Percentiles rank a stretch among this genome's conserved stretches.
Evolutionary conservation across 495 filamentous ascomycete species (phyloP).

Genomic region (Zalerion maritima): DNA sequence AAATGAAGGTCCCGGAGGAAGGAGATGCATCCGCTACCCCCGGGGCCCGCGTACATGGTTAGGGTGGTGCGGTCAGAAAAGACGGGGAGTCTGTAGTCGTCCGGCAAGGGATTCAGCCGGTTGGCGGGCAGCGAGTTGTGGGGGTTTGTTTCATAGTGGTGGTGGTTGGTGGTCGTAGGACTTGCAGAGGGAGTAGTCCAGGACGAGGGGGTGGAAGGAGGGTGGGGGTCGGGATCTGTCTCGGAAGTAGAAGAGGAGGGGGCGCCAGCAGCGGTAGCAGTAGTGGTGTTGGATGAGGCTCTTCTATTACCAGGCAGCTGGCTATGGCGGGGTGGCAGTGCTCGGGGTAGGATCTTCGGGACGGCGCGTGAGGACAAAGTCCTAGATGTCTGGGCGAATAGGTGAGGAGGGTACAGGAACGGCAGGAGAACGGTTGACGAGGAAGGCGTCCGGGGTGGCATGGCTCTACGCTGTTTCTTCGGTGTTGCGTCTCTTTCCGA

Average conservation of each 20-base stretch:
- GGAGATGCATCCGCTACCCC: slow-evolving; percentile 85
- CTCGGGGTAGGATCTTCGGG: too few species aligned
- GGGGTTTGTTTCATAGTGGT: slow-evolving; percentile 7
- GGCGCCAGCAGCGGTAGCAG: slow-evolving; percentile 15
- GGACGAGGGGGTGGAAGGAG: slow-evolving; percentile 2
- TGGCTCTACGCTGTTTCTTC: too few species aligned
- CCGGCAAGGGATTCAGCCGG: slow-evolving; percentile 62
- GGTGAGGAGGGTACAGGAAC: too few species aligned
- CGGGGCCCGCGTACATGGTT: slow-evolving; percentile 57
- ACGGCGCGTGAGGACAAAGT: too few species aligned
- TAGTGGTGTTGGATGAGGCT: slow-evolving; percentile 21
- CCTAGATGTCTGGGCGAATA: too few species aligned
- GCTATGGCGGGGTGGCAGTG: too few species aligned
- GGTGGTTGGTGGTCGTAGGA: too few species aligned
- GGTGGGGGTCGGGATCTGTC: neutral
- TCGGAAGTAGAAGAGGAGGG: slow-evolving; percentile 1
- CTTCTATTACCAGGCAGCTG: too few species aligned
- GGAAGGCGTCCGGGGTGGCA: too few species aligned
- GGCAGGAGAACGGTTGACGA: too few species aligned
- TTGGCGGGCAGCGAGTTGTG: slow-evolving; percentile 26
- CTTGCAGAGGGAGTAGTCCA: slow-evolving; percentile 3
- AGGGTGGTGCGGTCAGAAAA: slow-evolving; percentile 79
- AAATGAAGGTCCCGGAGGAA: slow-evolving; percentile 85
- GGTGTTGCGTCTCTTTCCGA: too few species aligned
- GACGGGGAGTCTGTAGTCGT: slow-evolving; percentile 64